These are phyloP conservation scores for Limtongia smithiae DNA, from an alignment of 805 yeast species.

Conservation along the genomic window DNA sequence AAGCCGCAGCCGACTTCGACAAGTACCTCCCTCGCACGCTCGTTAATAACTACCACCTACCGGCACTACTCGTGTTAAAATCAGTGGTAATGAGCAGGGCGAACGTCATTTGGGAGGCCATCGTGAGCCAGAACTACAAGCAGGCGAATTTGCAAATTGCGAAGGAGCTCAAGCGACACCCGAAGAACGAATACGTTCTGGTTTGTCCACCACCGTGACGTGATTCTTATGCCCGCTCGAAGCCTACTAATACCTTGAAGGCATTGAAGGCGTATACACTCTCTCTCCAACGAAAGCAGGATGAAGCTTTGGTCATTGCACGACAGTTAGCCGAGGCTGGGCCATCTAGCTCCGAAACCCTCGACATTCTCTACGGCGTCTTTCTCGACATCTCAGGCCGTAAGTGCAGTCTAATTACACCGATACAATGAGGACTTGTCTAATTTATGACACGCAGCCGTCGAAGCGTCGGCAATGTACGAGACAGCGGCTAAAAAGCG, in stretches of 20 bases:
- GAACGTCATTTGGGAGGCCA: slow-evolving; percentile 27
- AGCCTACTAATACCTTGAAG: neutral
- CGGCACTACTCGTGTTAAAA: no score
- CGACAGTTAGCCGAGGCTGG: slow-evolving; percentile 9
- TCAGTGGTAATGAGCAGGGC: slow-evolving; percentile 6
- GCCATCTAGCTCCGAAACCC: slow-evolving; percentile 15
- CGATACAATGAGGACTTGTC: neutral
- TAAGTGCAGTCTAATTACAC: slow-evolving; percentile 8
- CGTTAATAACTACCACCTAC: no score
- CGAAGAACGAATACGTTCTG: slow-evolving; percentile 20
- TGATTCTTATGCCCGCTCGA: neutral
- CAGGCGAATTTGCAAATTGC: slow-evolving; percentile 24
- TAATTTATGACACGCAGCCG: slow-evolving; percentile 1
- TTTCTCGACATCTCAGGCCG: slow-evolving; percentile 17
- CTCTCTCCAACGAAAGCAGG: slow-evolving; percentile 21
- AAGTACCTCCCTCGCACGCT: no score
- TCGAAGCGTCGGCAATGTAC: slow-evolving; percentile 20
- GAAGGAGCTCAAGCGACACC: slow-evolving; percentile 25
- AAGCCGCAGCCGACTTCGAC: no score
- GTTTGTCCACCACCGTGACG: slow-evolving; percentile 3
- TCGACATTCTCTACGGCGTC: slow-evolving; percentile 25
- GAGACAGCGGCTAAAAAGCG: slow-evolving; percentile 23
- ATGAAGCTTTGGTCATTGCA: slow-evolving; percentile 19
- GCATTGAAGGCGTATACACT: slow-evolving; percentile 21
- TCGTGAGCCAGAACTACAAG: slow-evolving; percentile 26